Evolutionary conservation across 495 filamentous ascomycete genomes (phyloP).

Genomic region (Oidiodendron maius): DNA sequence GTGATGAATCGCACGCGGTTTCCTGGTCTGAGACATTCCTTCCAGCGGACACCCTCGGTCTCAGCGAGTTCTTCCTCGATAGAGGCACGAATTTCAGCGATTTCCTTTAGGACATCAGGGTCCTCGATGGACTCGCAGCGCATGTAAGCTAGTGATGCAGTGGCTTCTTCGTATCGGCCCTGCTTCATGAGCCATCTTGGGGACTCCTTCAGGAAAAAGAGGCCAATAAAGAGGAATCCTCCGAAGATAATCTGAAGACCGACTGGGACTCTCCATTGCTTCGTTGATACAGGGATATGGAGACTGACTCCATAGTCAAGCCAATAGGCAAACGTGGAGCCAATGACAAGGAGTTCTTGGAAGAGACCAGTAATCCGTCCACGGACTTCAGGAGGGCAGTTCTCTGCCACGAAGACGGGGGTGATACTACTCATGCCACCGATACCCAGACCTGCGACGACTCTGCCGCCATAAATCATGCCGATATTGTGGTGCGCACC

Average conservation of each 20-base stretch:
- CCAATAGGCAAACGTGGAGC: slow-evolving; percentile 47
- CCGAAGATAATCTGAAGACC: slow-evolving; percentile 14
- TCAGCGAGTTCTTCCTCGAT: slow-evolving; percentile 19
- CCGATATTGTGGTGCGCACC: slow-evolving; percentile 29
- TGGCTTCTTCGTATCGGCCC: slow-evolving; percentile 11
- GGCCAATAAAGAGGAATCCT: slow-evolving; percentile 5
- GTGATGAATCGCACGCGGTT: slow-evolving; percentile 35
- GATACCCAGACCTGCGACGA: slow-evolving; percentile 50
- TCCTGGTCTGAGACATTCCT: slow-evolving; percentile 13
- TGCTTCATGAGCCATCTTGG: slow-evolving; percentile 13
- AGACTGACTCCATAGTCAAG: slow-evolving; percentile 42
- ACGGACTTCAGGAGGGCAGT: slow-evolving; percentile 46
- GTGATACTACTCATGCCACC: slow-evolving; percentile 48
- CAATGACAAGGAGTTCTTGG: slow-evolving; percentile 25
- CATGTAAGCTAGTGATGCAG: slow-evolving; percentile 5
- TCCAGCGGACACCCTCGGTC: slow-evolving; percentile 18
- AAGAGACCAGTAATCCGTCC: slow-evolving; percentile 38
- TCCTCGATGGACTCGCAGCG: not conserved
- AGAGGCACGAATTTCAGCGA: slow-evolving; percentile 19
- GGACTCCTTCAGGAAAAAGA: slow-evolving; percentile 15
- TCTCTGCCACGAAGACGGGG: slow-evolving; percentile 39
- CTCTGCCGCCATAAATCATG: slow-evolving; percentile 34
- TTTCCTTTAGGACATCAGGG: slow-evolving; percentile 11
- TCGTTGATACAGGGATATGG: slow-evolving; percentile 11
- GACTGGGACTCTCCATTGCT: slow-evolving; percentile 46